Evolutionary conservation across 306 rosid genomes (phyloP).

Genomic region (Hippophae rhamnoides): DNA sequence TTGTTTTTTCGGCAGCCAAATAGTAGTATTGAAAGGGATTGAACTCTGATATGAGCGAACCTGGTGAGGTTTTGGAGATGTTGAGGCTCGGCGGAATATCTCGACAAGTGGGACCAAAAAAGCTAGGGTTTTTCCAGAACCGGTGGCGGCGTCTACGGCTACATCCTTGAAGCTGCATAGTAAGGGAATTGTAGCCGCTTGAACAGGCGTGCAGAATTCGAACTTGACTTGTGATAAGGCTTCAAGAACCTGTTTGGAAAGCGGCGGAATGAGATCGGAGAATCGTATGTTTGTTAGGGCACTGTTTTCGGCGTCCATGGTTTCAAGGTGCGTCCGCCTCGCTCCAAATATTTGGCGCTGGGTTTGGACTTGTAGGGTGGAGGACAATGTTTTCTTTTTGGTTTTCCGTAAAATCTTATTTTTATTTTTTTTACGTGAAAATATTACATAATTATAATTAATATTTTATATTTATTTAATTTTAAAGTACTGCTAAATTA

Average conservation of each 20-base stretch:
- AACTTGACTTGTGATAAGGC: slow-evolving; percentile 47
- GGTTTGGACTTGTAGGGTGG: too few relatives aligned
- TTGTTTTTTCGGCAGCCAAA: background rate
- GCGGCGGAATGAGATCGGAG: slow-evolving; percentile 66
- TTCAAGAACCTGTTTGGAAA: slow-evolving; percentile 51
- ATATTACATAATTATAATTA: too few relatives aligned
- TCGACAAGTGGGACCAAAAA: slow-evolving; percentile 83
- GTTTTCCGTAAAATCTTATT: too few relatives aligned
- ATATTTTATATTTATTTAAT: too few relatives aligned
- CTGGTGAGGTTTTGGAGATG: slow-evolving; percentile 70
- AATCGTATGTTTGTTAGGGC: slow-evolving; percentile 77
- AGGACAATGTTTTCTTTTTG: too few relatives aligned
- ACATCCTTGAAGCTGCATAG: slow-evolving; percentile 86
- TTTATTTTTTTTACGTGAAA: too few relatives aligned
- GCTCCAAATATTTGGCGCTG: too few relatives aligned
- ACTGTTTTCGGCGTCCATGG: slow-evolving; percentile 46
- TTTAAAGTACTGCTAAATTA: too few relatives aligned
- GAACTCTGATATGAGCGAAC: slow-evolving; percentile 17
- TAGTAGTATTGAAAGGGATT: background rate
- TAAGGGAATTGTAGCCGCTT: slow-evolving; percentile 85
- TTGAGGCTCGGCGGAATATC: slow-evolving; percentile 59
- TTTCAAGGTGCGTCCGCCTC: background rate
- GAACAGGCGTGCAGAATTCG: slow-evolving; percentile 90
- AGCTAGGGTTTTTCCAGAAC: slow-evolving; percentile 91
- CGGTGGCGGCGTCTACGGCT: slow-evolving; percentile 98